Evolutionary conservation across 2,329 filamentous ascomycete species (phyloP), one percentile per base, ranked within the genome.

Genomic region (Monilinia vaccinii-corymbosi): DNA sequence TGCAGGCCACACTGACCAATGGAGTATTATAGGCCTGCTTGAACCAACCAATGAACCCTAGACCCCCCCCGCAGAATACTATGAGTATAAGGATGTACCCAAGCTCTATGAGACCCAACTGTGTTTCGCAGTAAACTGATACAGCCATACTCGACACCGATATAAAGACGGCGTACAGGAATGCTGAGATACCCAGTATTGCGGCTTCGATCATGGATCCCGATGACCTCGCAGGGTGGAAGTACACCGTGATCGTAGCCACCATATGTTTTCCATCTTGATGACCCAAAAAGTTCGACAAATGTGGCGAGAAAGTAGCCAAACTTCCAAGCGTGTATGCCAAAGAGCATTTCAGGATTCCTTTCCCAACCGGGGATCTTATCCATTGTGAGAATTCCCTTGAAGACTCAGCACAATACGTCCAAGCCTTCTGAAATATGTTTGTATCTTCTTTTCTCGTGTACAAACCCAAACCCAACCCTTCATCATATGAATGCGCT

Each of bases 251-350:
- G 61, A 97, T 84, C 2, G 93, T 97, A 36, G 91, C 91, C 56
- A 96, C 91, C 70, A 96, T 86, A 74, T 97, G 93, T 71, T 97
- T 97, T 55, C 91, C 91, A 74, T 96, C 92, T 70, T 91, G 88
- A 64, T 86, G 63, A 80, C 93, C 93, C 18, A 97, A 78, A 60
- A 91, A 82, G 9, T 79, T 76, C 18, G 91, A 86, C 60, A 96
- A 79, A 3, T 81, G 80, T 2, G 86, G 82, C 63, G 90, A 85
- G 68, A 96, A 94, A 0, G 92, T 97, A 40, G 87, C 91, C 73
- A 96, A 77, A 66, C 89, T 95, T 21, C 89, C 93, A 38, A 97
- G 74, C 4, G 95, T 77, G 74, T 97, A 97, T 48, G 92, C 93
- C 63, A 97, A 75, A 36, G 91, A 92, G 77, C 91, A 97, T 75